These are phyloP conservation scores for Trichoderma endophyticum DNA, from an alignment of 2,329 filamentous ascomycete genomes.

Conservation along the genomic window DNA sequence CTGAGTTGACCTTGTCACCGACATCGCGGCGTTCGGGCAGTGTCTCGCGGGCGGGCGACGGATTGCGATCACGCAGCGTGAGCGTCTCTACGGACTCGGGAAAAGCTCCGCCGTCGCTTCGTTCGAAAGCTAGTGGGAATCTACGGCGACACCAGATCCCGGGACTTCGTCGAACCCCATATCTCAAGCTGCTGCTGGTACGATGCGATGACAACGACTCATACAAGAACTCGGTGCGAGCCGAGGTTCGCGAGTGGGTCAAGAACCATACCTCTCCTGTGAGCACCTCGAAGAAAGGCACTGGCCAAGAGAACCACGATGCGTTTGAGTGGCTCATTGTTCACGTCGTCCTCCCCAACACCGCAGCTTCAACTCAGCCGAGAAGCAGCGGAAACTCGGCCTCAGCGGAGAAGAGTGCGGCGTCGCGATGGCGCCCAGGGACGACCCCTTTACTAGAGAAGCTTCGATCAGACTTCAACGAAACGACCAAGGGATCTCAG, in stretches of 20 bases:
- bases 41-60: conserved; percentile 50
- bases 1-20: conserved; percentile 31
- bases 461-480: conserved; percentile 84
- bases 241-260: conserved; percentile 86
- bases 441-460: conserved; percentile 86
- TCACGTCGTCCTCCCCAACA: conserved; percentile 88
- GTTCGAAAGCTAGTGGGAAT: conserved; percentile 33
- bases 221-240: conserved; percentile 78
- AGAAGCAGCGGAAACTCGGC: conserved; percentile 58
- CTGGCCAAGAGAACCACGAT: conserved; percentile 85
- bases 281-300: conserved; percentile 52
- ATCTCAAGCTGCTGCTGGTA: conserved; percentile 84
- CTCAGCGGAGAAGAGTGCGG: conserved; percentile 60
- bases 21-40: conserved; percentile 33
- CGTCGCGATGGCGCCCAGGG: conserved; percentile 73
- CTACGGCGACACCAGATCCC: conserved; percentile 87
- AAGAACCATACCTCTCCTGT: conserved; percentile 67
- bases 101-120: conserved; percentile 27
- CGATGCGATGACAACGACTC: conserved; percentile 94
- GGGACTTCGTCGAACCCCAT: conserved; percentile 86
- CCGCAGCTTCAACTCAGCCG: conserved; percentile 74
- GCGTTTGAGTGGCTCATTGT: conserved; percentile 94
- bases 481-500: conserved; percentile 61
- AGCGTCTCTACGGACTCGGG: conserved; percentile 37
- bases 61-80: conserved; percentile 55